These are phyloP conservation scores for Crotalaria pallida DNA, from an alignment of 306 rosid species.

Conservation along the genomic window DNA sequence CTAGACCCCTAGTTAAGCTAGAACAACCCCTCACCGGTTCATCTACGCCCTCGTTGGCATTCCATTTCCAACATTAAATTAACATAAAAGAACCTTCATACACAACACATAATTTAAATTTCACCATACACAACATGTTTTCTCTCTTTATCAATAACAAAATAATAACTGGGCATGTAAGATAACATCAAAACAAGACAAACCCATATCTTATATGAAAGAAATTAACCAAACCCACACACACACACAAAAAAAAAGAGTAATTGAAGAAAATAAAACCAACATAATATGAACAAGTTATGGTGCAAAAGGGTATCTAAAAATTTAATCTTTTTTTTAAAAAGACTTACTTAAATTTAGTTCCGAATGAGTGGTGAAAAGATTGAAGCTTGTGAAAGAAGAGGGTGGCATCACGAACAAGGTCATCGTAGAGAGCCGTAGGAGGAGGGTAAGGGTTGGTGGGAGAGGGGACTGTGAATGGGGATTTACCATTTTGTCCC, in stretches of 20 bases:
- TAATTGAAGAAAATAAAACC: neutral
- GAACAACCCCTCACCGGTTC: too few relatives aligned
- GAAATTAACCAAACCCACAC: slow-evolving; percentile 9
- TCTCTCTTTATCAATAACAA: neutral
- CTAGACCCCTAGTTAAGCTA: too few relatives aligned
- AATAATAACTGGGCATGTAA: neutral
- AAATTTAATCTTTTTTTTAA: too few relatives aligned
- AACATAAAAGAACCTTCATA: neutral
- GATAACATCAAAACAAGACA: neutral
- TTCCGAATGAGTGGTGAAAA: slow-evolving; percentile 51
- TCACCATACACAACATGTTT: neutral
- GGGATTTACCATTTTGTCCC: slow-evolving; percentile 21
- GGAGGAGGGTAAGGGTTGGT: slow-evolving; percentile 47
- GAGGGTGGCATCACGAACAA: slow-evolving; percentile 48
- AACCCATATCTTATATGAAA: neutral
- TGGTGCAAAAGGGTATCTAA: neutral
- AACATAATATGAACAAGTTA: neutral
- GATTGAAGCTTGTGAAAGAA: slow-evolving; percentile 57
- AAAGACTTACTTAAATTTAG: slow-evolving; percentile 44
- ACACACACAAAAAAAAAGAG: neutral
- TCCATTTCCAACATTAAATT: neutral
- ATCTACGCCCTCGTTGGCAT: too few relatives aligned
- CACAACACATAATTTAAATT: neutral
- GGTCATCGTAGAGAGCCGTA: slow-evolving; percentile 46
- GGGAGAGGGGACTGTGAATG: slow-evolving; percentile 1